These are phyloP conservation scores for Didymella lethalis DNA, from an alignment of 2,329 filamentous ascomycete species.

Conservation along the genomic window DNA sequence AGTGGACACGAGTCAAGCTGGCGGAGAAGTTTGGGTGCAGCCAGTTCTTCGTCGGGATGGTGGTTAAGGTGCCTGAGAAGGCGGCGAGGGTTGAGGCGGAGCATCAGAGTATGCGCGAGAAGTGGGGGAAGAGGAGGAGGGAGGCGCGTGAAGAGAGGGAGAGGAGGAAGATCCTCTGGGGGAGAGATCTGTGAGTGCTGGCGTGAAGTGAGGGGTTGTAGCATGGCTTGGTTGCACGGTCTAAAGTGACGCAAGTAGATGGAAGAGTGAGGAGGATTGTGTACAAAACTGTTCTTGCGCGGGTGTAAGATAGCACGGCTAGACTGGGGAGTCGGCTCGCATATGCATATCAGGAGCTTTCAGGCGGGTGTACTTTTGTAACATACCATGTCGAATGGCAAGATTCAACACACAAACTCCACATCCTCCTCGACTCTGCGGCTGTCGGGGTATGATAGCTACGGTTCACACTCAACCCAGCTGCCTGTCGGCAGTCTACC, in stretches of 20 bases:
- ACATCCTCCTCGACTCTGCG: neutral
- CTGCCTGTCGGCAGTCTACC: neutral
- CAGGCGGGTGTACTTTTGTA: conserved; percentile 17
- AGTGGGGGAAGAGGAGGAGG: conserved; percentile 67
- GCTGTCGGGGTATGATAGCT: neutral
- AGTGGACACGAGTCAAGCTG: conserved; percentile 66
- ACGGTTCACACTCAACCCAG: neutral
- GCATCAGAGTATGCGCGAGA: conserved; percentile 63
- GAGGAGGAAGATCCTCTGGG: conserved; percentile 68
- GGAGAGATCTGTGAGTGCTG: conserved; percentile 58
- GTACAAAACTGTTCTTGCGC: conserved; percentile 18
- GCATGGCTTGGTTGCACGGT: neutral
- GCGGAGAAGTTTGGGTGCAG: conserved; percentile 70
- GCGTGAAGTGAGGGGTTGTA: neutral
- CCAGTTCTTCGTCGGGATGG: conserved; percentile 68
- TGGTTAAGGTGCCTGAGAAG: conserved; percentile 58
- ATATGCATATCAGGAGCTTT: conserved; percentile 22
- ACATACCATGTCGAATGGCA: conserved; percentile 17
- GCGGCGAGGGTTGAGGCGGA: conserved; percentile 55
- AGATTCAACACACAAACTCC: neutral
- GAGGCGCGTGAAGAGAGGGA: conserved; percentile 68
- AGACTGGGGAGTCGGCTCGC: conserved; percentile 1
- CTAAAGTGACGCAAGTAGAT: neutral
- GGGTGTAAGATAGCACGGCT: conserved; percentile 20
- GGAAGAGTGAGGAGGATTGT: conserved; percentile 2